A percentile compares a stretch with the other conserved stretches of the same genome.
phyloP scores from a whole-genome alignment of 2,329 filamentous ascomycete species.

The Neonectria punicea region DNA sequence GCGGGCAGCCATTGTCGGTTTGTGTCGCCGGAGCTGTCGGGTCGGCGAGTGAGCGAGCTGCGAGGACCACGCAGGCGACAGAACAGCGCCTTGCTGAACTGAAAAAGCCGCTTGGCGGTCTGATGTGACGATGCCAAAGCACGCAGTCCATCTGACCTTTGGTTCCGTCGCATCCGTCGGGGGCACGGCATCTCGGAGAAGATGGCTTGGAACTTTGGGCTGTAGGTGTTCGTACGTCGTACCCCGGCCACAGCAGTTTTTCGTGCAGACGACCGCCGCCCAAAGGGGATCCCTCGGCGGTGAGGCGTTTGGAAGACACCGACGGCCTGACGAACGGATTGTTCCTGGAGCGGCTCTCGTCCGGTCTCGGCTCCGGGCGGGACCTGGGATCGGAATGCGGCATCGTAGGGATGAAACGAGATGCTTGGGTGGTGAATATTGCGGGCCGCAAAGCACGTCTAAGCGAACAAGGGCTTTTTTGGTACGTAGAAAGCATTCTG shows the following conservation, averaged over 20 bases:
- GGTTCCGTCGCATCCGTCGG: slow-evolving; percentile 20
- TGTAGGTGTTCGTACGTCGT: neutral
- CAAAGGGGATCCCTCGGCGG: neutral
- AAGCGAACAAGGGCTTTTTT: neutral
- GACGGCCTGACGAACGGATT: neutral
- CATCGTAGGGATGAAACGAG: slow-evolving; percentile 8
- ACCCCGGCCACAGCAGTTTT: neutral
- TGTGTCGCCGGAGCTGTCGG: slow-evolving; percentile 18
- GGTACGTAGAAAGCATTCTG: neutral
- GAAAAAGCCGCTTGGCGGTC: slow-evolving; percentile 18
- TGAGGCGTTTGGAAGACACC: neutral
- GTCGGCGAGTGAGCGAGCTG: slow-evolving; percentile 22
- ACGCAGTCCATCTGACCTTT: neutral
- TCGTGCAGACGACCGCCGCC: neutral
- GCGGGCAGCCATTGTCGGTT: slow-evolving; percentile 15
- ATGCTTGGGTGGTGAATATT: neutral
- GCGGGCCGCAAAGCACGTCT: neutral
- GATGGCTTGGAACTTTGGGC: neutral
- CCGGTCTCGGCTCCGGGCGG: slow-evolving; percentile 21
- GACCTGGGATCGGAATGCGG: neutral
- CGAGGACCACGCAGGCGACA: neutral
- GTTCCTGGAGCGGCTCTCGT: slow-evolving; percentile 5
- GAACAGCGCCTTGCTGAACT: neutral
- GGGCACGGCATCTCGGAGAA: slow-evolving; percentile 15
- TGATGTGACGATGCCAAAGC: slow-evolving; percentile 1